Conservation (phyloP, 2,329 filamentous ascomycete species). For the Microcera coccophila region DNA sequence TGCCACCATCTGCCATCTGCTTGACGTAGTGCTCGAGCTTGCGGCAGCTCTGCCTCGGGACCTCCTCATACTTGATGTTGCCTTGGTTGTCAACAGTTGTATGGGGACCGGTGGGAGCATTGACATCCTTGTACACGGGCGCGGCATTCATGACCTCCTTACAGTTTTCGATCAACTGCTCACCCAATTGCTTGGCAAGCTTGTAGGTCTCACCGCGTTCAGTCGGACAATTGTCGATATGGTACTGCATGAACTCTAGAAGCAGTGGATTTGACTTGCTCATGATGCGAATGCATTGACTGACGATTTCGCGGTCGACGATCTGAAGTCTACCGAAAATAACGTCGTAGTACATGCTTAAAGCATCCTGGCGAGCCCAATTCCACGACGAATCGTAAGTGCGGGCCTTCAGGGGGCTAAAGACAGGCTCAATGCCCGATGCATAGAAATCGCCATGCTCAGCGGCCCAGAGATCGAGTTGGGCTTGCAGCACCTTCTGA, state of each 20-base stretch:
- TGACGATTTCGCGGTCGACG: constrained; percentile 96
- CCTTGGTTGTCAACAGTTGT: constrained; percentile 90
- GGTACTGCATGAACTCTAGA: constrained; percentile 99
- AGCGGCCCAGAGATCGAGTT: constrained; percentile 89
- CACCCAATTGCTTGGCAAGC: constrained; percentile 87
- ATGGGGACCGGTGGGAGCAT: constrained; percentile 83
- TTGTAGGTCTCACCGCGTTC: constrained; percentile 96
- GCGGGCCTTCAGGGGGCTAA: constrained; percentile 88
- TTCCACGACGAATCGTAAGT: constrained; percentile 99
- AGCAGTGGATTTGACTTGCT: constrained; percentile 95
- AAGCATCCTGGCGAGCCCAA: constrained; percentile 94
- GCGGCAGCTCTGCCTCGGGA: constrained; percentile 79
- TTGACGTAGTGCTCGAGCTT: constrained; percentile 98
- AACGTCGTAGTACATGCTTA: constrained; percentile 99
- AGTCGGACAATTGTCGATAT: constrained; percentile 97
- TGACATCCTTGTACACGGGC: constrained; percentile 95
- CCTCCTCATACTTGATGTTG: constrained; percentile 88
- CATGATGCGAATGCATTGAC: constrained; percentile 98
- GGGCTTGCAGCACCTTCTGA: constrained; percentile 81
- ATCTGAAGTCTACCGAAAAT: constrained; percentile 93
- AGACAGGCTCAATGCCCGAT: constrained; percentile 87
- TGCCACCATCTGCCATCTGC: constrained; percentile 97
- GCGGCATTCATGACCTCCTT: constrained; percentile 80
- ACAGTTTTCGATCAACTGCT: constrained; percentile 95
- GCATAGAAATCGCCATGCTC: constrained; percentile 98